Conservation (phyloP, 352 stramenopile species). For the Globisporangium alternatum region DNA sequence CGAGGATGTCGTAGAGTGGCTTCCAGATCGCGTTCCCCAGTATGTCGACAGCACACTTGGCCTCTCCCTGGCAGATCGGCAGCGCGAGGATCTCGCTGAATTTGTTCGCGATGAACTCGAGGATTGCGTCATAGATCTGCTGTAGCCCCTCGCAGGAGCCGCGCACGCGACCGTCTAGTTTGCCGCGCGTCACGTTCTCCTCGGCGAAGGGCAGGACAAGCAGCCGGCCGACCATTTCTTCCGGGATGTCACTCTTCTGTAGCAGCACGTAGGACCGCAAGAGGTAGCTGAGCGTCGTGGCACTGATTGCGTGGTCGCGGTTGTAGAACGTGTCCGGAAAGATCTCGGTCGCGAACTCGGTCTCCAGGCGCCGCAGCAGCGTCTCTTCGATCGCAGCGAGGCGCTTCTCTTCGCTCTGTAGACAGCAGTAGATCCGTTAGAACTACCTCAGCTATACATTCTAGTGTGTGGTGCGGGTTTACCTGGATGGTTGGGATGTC, state of each 20-base stretch:
- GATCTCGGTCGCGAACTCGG: slow-evolving; percentile 83
- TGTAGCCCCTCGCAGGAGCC: slow-evolving; percentile 76
- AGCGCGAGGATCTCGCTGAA: slow-evolving; percentile 59
- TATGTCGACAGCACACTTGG: slow-evolving; percentile 71
- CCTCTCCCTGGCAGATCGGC: slow-evolving; percentile 62
- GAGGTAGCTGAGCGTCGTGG: slow-evolving; percentile 59
- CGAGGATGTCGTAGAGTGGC: slow-evolving; percentile 63
- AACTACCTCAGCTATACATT: background rate
- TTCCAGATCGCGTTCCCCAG: slow-evolving; percentile 84
- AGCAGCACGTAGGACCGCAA: slow-evolving; percentile 75
- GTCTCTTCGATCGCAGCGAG: slow-evolving; percentile 69
- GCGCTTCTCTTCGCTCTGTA: slow-evolving; percentile 65
- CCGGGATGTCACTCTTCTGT: slow-evolving; percentile 68
- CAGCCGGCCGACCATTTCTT: slow-evolving; percentile 79
- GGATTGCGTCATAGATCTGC: slow-evolving; percentile 67
- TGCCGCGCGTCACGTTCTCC: slow-evolving; percentile 71
- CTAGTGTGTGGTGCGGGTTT: background rate
- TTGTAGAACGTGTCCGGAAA: slow-evolving; percentile 87
- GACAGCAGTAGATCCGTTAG: background rate
- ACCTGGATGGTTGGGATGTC: slow-evolving; percentile 74
- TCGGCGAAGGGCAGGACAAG: slow-evolving; percentile 79
- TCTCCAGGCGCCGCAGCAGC: slow-evolving; percentile 69
- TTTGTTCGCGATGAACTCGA: slow-evolving; percentile 72
- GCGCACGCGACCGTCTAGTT: slow-evolving; percentile 64
- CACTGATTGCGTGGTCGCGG: slow-evolving; percentile 70